Evolutionary conservation across 495 filamentous ascomycete species (phyloP), one percentile per base, ranked within the genome.

Genomic region (Xylaria intraflava): DNA sequence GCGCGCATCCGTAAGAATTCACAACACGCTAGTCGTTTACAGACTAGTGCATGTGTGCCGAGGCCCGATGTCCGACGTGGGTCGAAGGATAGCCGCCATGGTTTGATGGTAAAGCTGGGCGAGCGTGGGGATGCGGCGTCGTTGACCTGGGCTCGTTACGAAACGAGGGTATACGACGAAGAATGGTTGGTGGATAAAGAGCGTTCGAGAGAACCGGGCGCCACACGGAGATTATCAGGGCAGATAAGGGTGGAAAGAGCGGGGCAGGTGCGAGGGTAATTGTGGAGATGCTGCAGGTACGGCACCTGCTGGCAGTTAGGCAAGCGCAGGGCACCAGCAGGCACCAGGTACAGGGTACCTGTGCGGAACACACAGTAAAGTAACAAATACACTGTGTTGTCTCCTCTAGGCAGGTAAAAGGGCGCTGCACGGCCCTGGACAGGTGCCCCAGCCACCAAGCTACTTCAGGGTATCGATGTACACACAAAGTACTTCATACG

Each of bases 101-200:
- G 14, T 16, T 24, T 33, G 14, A 9, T 17, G 2, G 16, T 17
- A 20, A 48, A 35, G 45, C 36, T 17, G 22, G 19, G 44, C 14
- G 22, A 45, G 51, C n/a, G 17, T 7, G 5, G 10, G 8, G 48
- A 24, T 14, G 48, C 31, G 48, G 16, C 16, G 24, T 48, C 19
- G 26, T 35, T 42, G 6, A 27, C 23, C 38, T 8, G 17, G 19
- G 44, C 16, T 27, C 26, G 52, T 55, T 43, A 49, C 52, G 9
- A 26, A 49, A 26, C 38, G 36, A 44, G 26, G 35, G 52, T 9
- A 22, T 30, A 16, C 24, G 2, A 48, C 16, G 4, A 12, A 36
- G 31, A 48, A 42, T 55, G 52, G 46, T 48, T 55, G 52, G 52
- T 23, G 45, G 44, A 49, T 26, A 49, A 49, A 16, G 17, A 33